Evolutionary conservation across 1,284 basidiomycete species (phyloP), one percentile per base, ranked within the genome.

Genomic region (Leccinum subspadiceum): DNA sequence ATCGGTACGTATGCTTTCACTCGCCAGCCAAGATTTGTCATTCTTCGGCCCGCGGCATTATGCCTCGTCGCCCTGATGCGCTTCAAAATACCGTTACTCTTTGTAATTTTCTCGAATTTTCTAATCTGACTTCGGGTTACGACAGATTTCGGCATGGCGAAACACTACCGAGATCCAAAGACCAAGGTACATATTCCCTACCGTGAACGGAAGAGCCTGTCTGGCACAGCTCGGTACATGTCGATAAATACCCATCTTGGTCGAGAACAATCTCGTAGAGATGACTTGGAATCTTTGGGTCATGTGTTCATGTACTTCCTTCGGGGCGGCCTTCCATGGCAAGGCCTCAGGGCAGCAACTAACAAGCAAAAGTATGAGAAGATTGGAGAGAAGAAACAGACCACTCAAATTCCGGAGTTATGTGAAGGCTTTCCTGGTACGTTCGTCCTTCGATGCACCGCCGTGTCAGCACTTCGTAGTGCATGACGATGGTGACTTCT

Each of bases 291-390:
- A 77, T 94, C 93, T 29, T 79, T 97, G 58, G 95, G 96, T 1
- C 94, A 99, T 75, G 96, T 99, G 57, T 98, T 98, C 79, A 96
- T 98, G 93, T 97, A 97, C 77, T 97, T 97, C 79, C 78, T 97
- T 69, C 87, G 95, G 15, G 95, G 95, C 48, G 90, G 92, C 54
- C 83, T 97, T 53, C 94, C 95, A 35, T 97, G 95, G 95, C 95
- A 97, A 75, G 95, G 95, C 55, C 82, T 98, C 66, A 89, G 94
- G 74, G 95, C 95, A 44, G 94, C 94, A 15, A 97, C 95, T 31
- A 97, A 97, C 81, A 97, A 97, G 81, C 95, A 97, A 77, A 97
- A 97, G 80, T 97, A 98, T 74, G 95, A 98, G 78, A 93, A 95
- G 76, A 97, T 98, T 70, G 94, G 94, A 68, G 95, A 98, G 81